phyloP scores from a whole-genome alignment of 2,329 filamentous ascomycete genomes.

The Penicillium corylophilum region DNA sequence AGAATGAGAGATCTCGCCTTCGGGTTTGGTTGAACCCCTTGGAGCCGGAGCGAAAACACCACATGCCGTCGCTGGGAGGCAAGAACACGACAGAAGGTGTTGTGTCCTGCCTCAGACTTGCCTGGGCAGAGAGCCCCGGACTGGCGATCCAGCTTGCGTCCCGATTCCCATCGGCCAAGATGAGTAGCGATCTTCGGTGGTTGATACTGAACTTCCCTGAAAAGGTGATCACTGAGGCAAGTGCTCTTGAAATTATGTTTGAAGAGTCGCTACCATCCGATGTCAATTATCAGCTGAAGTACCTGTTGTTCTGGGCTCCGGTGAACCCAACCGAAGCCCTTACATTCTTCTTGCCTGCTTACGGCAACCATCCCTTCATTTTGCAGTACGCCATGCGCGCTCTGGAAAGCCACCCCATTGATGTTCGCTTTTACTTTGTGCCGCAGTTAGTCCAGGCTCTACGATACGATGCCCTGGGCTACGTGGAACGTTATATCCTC shows the following conservation, averaged over 20 bases:
- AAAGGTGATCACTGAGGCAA: conserved; percentile 75
- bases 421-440: conserved; percentile 98
- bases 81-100: conserved; percentile 54
- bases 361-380: conserved; percentile 86
- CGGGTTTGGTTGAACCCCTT: conserved; percentile 88
- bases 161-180: conserved; percentile 72
- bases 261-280: conserved; percentile 74
- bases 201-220: conserved; percentile 80
- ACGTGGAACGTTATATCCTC: conserved; percentile 93
- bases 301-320: conserved; percentile 87
- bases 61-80: conserved; percentile 46
- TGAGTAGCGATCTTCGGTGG: conserved; percentile 74
- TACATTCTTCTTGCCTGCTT: conserved; percentile 88
- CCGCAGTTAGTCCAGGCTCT: conserved; percentile 96
- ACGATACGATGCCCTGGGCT: conserved; percentile 87
- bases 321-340: conserved; percentile 91
- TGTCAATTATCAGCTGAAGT: conserved; percentile 83
- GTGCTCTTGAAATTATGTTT: conserved; percentile 79
- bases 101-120: conserved; percentile 68
- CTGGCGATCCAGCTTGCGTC: conserved; percentile 82
- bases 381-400: conserved; percentile 97
- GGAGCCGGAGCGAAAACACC: conserved; percentile 59
- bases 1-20: conserved; percentile 80
- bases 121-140: conserved; percentile 81
- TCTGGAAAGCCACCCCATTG: conserved; percentile 89